Conservation (phyloP, 177 flowering plant species). For the Vitis hybrid region DNA sequence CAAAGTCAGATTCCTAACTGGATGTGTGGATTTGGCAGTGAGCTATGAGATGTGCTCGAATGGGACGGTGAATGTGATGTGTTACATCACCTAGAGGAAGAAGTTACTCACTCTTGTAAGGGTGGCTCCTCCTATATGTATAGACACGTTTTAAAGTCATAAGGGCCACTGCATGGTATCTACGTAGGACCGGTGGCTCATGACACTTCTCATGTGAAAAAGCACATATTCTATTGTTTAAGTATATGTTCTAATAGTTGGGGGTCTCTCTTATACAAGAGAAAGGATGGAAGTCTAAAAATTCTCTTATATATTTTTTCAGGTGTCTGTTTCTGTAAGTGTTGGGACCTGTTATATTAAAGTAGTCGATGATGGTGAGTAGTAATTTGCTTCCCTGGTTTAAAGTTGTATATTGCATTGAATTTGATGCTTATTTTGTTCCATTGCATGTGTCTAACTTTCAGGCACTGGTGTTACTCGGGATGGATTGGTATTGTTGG, state of each 20-base stretch:
- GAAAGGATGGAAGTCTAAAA: neutral
- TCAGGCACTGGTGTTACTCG: constrained; percentile 85
- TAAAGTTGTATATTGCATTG: neutral
- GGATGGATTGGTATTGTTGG: constrained; percentile 79
- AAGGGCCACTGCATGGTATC: too few species aligned
- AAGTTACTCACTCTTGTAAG: too few species aligned
- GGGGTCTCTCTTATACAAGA: neutral
- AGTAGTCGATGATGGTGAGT: constrained; percentile 88
- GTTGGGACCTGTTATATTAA: constrained; percentile 63
- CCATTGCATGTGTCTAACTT: constrained; percentile 14
- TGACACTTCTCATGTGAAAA: too few species aligned
- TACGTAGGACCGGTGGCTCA: too few species aligned
- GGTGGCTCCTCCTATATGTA: too few species aligned
- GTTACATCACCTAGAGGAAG: too few species aligned
- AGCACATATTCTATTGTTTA: neutral
- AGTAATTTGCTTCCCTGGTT: constrained; percentile 8
- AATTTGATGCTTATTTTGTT: constrained; percentile 8
- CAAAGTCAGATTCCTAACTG: too few species aligned
- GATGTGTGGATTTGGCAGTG: too few species aligned
- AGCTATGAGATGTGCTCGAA: too few species aligned
- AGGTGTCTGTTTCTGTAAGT: constrained; percentile 65
- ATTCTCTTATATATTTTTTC: constrained; percentile 10
- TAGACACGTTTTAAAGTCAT: too few species aligned
- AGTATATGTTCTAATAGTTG: neutral
- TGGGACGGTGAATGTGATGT: too few species aligned